A percentile compares a stretch with the other conserved stretches of the same genome.
Conservation (phyloP, 306 rosid genomes). For the Luffa acutangula region DNA sequence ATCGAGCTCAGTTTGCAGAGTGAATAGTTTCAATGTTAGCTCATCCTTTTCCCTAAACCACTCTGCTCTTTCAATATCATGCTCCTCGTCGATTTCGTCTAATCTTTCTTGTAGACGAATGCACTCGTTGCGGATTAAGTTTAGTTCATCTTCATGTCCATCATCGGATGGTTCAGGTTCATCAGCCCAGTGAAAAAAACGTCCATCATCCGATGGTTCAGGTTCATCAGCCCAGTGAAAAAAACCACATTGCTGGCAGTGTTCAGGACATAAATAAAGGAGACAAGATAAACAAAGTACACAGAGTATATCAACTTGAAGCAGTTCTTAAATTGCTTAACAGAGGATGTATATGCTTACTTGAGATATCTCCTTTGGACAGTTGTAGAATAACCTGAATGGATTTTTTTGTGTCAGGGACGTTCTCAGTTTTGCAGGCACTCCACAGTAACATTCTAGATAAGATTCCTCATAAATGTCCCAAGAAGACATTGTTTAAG, state of each 20-base stretch:
- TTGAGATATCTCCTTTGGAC: neutral
- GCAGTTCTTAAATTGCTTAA: neutral
- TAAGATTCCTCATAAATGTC: neutral
- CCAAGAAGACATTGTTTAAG: neutral
- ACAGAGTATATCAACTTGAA: neutral
- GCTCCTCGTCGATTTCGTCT: neutral
- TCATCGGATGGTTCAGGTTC: slow-evolving; percentile 1
- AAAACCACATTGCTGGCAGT: slow-evolving; percentile 5
- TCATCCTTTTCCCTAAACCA: slow-evolving; percentile 12
- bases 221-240: slow-evolving; percentile 10
- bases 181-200: too few species aligned
- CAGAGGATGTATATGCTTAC: neutral
- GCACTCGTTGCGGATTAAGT: slow-evolving; percentile 9
- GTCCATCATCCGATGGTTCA: neutral
- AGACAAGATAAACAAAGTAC: neutral
- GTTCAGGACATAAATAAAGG: neutral
- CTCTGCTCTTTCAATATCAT: neutral
- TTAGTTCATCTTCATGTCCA: neutral
- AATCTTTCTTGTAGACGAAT: neutral
- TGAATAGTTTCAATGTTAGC: neutral
- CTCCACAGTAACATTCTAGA: slow-evolving; percentile 8
- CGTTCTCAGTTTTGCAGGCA: slow-evolving; percentile 7
- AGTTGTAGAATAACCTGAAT: slow-evolving; percentile 12
- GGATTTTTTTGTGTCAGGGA: neutral
- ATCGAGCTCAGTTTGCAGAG: slow-evolving; percentile 5